Evolutionary conservation across 192 early-diverging fungal species (phyloP), one percentile per base, ranked within the genome.

Genomic region (Anaeromyces robustus): DNA sequence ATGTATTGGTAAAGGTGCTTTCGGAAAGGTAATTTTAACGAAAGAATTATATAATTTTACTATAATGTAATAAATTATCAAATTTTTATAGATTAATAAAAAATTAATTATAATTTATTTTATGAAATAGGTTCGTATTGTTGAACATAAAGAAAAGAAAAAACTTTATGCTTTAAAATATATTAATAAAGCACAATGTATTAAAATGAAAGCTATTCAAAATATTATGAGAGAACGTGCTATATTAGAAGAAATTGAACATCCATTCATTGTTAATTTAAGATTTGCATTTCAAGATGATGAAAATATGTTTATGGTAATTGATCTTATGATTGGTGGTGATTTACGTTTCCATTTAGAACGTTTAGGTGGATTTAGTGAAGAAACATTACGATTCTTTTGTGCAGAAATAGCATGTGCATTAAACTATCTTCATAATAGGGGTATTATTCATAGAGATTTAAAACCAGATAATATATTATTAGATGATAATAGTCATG

Each of bases 311-410:
- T 98, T 95, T 81, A 96, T 97, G 93, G 92, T 95, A 12, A 82
- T 98, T 28, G 97, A 98, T 84, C 86, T 98, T 78, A 97, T 96
- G 96, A 86, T 95, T 28, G 96, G 97, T 83, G 96, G 97, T 30
- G 97, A 98, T 86, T 85, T 98, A 81, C 90, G 96, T 2, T 96
- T 95, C 82, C 96, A 96, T 82, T 82, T 95, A 29, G 91, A 93
- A 80, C 85, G 92, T n/a, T 86, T 89, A 68, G 89, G 89, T 2
- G 93, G 91, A 81, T 89, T 94, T 52, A 85, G 84, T 13, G 96
- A 97, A 85, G 89, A 89, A 79, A 90, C 91, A 0, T 89, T 98
- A 34, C 82, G 86, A 77, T 93, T 96, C 83, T 96, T 94, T 91
- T 90, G 94, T n/a, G 95, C 95, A 26, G 97, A 98, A 87, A 80